Base-by-base conservation (phyloP, 1,284 basidiomycete species). In the Pyrrhoderma noxium region DNA sequence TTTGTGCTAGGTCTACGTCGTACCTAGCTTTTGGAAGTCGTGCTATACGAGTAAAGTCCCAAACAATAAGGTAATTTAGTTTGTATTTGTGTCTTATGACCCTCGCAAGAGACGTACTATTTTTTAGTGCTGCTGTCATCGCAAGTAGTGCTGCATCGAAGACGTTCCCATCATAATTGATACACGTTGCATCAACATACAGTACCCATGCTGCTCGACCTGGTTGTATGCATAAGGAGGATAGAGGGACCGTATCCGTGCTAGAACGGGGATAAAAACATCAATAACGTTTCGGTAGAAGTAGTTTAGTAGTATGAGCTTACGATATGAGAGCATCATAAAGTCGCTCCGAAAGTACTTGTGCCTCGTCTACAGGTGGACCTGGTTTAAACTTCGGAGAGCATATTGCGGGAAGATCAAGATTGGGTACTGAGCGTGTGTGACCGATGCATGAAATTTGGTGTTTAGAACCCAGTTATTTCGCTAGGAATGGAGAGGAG, bases 111-210 rank as follows among this genome's bases (percentile, higher is more conserved):
- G 21, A 13, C 88, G 52, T 57, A 94, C 93, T 86, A 59, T 93
- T 88, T 64, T 75, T 75, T 44, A 99, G 70, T 2, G 95, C 93
- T 11, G 86, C 82, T 45, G 93, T 79, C 71, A 94, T 88, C 0
- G 93, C 92, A 13, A 97, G 65, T 2, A 97, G 73, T 0, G 90
- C 79, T 0, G 94, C 92, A 58, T 99, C 95, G 57, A 96, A 89
- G 1, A 80, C 87, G 62, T 97, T 97, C 8, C 95, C 95, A 65
- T 99, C 94, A 61, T 93, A 95, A 69, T 95, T 97, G 60, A 99
- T 88, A 67, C 93, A 97, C 3, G 87, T 89, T 25, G 92, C 81
- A 58, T 99, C 95, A 57, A 98, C 76, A 65, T 97, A 97, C 14
- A 99, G 73, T 21, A 86, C 85, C 93, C 93, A 99, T 0, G 76